Base-by-base conservation (phyloP, 768 basidiomycete genomes). In the Podaxis sp. region DNA sequence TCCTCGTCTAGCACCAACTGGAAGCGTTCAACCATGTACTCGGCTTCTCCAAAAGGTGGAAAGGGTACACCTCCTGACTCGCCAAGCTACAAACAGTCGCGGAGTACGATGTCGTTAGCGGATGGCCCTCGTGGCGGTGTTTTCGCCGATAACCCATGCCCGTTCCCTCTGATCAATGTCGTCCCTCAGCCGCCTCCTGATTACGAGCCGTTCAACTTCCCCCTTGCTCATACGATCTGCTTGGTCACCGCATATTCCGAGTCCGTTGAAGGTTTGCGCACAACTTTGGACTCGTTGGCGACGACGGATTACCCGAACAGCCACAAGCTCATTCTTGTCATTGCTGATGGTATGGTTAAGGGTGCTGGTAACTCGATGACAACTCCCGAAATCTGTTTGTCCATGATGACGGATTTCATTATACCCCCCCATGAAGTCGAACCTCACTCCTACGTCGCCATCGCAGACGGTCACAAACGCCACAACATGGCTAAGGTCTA, bases 401-500 rank as follows among this genome's bases (percentile, higher is more conserved):
- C 83, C 40, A 98, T 98, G 97, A 99, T 99, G 97, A 95, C 90
- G 75, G 95, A 98, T 44, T 85, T 97, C 57, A 76, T 97, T 64
- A 82, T 93, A 25, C 75, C 86, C 0, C 82, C 87, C 0, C 78
- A 87, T 21, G 93, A 98, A 55, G 93, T 98, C 37, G 92, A 97
- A 72, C 78, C 94, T 2, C 92, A 96, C 66, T 96, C 94, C 27
- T 99, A 98, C 69, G 95, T 98, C 57, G 95, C 97, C 61, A 98
- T 99, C 67, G 97, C 97, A 14, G 96, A 99, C 70, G 97, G 97
- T n/a, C 95, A 98, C 81, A 98, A 97, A 76, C 84, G 94, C 37
- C 97, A 98, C 80, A 99, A 99, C 72, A 97, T 96, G 95, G 96
- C 95, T 42, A 95, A 95, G 76, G 95, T 98, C 42, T 98, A 90